These are phyloP conservation scores for Paraphoma chrysanthemicola DNA, from an alignment of 2,329 filamentous ascomycete species.

Conservation along the genomic window DNA sequence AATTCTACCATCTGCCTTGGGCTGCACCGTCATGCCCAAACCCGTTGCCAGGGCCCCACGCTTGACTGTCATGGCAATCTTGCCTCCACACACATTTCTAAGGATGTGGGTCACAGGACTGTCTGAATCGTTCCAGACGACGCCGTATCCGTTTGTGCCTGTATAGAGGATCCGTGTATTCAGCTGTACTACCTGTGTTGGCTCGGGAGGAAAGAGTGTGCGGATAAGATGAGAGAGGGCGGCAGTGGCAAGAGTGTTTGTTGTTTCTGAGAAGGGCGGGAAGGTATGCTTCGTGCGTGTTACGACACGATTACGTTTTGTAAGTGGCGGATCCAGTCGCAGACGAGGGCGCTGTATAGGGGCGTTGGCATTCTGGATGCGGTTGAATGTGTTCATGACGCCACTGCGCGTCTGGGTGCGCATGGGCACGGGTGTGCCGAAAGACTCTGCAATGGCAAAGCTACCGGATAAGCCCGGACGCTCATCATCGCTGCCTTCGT, in stretches of 20 bases:
- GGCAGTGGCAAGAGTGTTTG: constrained; percentile 22
- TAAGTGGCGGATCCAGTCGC: constrained; percentile 18
- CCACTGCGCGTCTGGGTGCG: constrained; percentile 3
- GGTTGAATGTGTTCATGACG: background rate
- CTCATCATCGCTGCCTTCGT: constrained; percentile 14
- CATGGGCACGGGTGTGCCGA: constrained; percentile 2
- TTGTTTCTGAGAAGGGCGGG: constrained; percentile 20
- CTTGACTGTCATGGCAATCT: constrained; percentile 38
- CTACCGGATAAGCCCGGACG: constrained; percentile 21
- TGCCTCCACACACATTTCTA: constrained; percentile 45
- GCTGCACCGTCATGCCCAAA: constrained; percentile 15
- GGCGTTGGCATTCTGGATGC: constrained; percentile 1
- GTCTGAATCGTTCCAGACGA: constrained; percentile 49
- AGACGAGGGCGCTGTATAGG: constrained; percentile 18
- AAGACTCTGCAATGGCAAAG: constrained; percentile 14
- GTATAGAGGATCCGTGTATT: constrained; percentile 52
- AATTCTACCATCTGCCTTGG: constrained; percentile 21
- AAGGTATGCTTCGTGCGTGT: constrained; percentile 7
- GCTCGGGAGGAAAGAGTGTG: constrained; percentile 35
- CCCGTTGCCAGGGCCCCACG: constrained; percentile 23
- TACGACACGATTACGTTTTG: background rate
- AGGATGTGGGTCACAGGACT: constrained; percentile 48
- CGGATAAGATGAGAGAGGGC: constrained; percentile 44
- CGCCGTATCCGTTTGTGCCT: constrained; percentile 44
- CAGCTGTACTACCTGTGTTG: constrained; percentile 33